A percentile compares a stretch with the other conserved stretches of the same genome.
Evolutionary conservation across 495 filamentous ascomycete genomes (phyloP).

Genomic region (Parmelia sp.): DNA sequence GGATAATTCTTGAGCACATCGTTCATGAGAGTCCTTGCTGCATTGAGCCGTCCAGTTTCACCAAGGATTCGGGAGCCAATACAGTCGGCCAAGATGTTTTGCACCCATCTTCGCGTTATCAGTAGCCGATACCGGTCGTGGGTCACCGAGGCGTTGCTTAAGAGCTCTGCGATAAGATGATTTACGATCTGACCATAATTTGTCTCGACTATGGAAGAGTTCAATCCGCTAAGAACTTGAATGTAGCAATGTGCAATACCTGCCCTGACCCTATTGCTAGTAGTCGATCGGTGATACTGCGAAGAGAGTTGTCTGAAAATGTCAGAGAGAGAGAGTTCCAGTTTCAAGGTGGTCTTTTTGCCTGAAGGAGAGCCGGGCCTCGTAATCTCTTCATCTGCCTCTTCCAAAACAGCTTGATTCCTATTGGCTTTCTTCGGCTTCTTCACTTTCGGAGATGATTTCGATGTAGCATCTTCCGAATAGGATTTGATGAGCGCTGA

Average conservation of each 20-base stretch:
- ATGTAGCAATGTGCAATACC: constrained; percentile 85
- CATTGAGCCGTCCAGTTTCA: constrained; percentile 77
- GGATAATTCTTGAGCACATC: constrained; percentile 91
- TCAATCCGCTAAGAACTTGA: constrained; percentile 65
- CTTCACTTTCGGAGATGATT: constrained; percentile 57
- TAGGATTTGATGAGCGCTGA: constrained; percentile 72
- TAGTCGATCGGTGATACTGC: constrained; percentile 75
- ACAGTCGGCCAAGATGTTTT: constrained; percentile 75
- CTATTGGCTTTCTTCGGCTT: constrained; percentile 70
- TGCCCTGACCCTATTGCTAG: constrained; percentile 71
- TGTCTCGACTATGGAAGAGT: constrained; percentile 67
- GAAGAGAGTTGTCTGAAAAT: constrained; percentile 73
- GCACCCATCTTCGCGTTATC: constrained; percentile 77
- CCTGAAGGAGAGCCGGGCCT: constrained; percentile 67
- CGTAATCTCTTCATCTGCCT: constrained; percentile 67
- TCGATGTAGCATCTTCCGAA: constrained; percentile 53
- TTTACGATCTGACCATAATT: constrained; percentile 73
- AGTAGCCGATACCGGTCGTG: constrained; percentile 86
- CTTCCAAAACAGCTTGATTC: constrained; percentile 61
- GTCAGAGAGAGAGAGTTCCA: constrained; percentile 70
- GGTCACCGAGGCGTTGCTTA: constrained; percentile 67
- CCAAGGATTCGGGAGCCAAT: constrained; percentile 77
- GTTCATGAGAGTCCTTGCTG: constrained; percentile 76
- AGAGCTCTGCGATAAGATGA: constrained; percentile 71
- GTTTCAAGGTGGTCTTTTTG: constrained; percentile 59